Evolutionary conservation across 1,139 yeast genomes (phyloP), one percentile per base, ranked within the genome.

Genomic region (Meyerozyma carpophila): DNA sequence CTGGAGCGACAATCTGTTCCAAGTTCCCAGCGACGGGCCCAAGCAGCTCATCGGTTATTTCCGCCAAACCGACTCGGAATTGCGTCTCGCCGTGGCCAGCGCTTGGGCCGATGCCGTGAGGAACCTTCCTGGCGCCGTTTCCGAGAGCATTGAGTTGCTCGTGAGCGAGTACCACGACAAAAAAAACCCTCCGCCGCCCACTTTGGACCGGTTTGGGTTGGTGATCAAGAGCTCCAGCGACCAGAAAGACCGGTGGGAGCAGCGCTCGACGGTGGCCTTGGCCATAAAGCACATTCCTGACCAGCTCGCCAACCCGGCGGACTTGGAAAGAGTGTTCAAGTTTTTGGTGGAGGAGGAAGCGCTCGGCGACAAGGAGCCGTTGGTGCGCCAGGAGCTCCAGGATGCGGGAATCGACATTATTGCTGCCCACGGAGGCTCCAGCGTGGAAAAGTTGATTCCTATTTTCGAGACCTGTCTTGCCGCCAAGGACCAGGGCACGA

Each of bases 371-470:
- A 73, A 76, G 48, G 86, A 85, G 48, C 70, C 77, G 3, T 66
- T 79, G 43, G 96, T 89, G 3, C 81, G 93, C 46, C 86, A 82
- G 50, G 94, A 86, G 58, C 75, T 91, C 60, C 90, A 89, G 57
- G 93, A 84, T 46, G 94, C 96, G n/a, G 98, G 96, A 44, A 74
- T 84, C 45, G 80, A 76, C 37, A 73, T 88, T 34, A 80, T 93
- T 43, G 73, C 81, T 40, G 55, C 60, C 2, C 85, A 84, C 51
- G 96, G 96, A 16, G 69, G 78, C 18, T 59, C 64, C 4, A 71
- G 74, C 46, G 84, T 90, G 26, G 95, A 89, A 57, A 65, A 69
- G 2, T 71, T 93, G 56, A 82, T 89, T 52, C 86, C 93, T 2
- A 72, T 90, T 18, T 86, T 93, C 55, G 98, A 91, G 62, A 56